Base-by-base conservation (phyloP, 2,329 filamentous ascomycete genomes). In the Hymenoscyphus occultus region DNA sequence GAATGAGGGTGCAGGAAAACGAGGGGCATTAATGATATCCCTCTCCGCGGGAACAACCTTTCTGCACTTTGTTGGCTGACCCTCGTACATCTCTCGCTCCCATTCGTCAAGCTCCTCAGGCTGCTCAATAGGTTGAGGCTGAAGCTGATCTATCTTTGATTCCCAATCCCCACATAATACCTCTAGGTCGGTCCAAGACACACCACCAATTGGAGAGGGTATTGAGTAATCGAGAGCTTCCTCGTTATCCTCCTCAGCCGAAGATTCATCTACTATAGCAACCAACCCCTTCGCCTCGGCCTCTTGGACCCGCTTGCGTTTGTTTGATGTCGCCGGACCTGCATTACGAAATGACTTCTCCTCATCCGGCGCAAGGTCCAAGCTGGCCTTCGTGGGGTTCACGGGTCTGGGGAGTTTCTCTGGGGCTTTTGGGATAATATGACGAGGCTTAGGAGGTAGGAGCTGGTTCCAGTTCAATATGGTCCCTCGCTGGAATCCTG, bases 141-240 rank as follows among this genome's bases (percentile, higher is more conserved):
- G 64, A 39, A 69, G 65, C 31, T 69, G 70, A 28, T 84, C 78
- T 61, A 88, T 86, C 57, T 86, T 83, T 19, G 86, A 78, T 63
- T 91, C 88, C 90, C 92, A 98, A 75, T 97, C 92, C 65, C 92
- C 87, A 73, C 93, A 97, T 5, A 95, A 86, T 58, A 96, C 86
- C 64, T 91, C 87, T 63, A 99, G 86, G 72, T 98, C 93, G 61
- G 89, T 85, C 77, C 94, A 84, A 0, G 86, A 90, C 67, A 91
- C 86, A 1, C 91, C 92, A 39, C 88, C 91, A 19, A 95, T 81
- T 16, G 68, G 68, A n/a, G 74, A 70, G 9, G 87, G 85, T 28
- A 83, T 79, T 35, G 84, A 80, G 32, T 79, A 80, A 60, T 86
- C 84, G 32, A 84, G 74, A 3, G 81, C 80, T 59, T 83, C 80